Conservation (phyloP, 2,329 filamentous ascomycete genomes). For the Cytospora leucostoma region DNA sequence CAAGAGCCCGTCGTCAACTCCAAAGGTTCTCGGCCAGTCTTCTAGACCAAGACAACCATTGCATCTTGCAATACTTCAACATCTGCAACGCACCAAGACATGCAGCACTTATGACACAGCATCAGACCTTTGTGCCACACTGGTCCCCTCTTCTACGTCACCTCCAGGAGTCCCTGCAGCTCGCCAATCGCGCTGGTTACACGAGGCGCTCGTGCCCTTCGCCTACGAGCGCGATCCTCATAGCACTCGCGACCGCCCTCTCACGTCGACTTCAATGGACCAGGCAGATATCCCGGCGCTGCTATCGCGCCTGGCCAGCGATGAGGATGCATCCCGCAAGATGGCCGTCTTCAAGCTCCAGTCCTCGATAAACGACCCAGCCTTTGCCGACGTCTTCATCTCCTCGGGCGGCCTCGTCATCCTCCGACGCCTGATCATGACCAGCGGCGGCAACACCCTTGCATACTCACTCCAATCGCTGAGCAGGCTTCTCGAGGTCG, state of each 20-base stretch:
- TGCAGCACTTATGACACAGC: slow-evolving; percentile 25
- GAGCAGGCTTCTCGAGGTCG: slow-evolving; percentile 84
- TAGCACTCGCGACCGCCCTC: slow-evolving; percentile 1
- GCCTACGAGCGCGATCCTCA: slow-evolving; percentile 4
- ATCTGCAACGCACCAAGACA: slow-evolving; percentile 21
- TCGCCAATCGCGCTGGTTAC: slow-evolving; percentile 20
- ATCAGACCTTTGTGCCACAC: slow-evolving; percentile 22
- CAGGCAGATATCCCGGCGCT: slow-evolving; percentile 68
- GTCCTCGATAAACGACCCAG: slow-evolving; percentile 89
- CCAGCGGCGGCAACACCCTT: slow-evolving; percentile 86
- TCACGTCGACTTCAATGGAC: slow-evolving; percentile 51
- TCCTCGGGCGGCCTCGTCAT: slow-evolving; percentile 81
- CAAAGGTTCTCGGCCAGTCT: background rate
- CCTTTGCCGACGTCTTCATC: slow-evolving; percentile 96
- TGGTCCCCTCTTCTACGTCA: slow-evolving; percentile 19
- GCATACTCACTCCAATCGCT: slow-evolving; percentile 93
- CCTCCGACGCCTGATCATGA: slow-evolving; percentile 80
- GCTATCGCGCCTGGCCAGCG: slow-evolving; percentile 63
- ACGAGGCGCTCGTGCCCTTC: slow-evolving; percentile 20
- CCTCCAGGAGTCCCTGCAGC: slow-evolving; percentile 21
- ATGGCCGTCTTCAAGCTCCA: slow-evolving; percentile 99
- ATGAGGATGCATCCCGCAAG: slow-evolving; percentile 90
- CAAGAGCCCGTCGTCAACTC: background rate
- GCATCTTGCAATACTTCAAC: slow-evolving; percentile 23
- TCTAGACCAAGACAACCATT: slow-evolving; percentile 3